Conservation (phyloP, 169 alveolate species). For the Theileria annulata region DNA sequence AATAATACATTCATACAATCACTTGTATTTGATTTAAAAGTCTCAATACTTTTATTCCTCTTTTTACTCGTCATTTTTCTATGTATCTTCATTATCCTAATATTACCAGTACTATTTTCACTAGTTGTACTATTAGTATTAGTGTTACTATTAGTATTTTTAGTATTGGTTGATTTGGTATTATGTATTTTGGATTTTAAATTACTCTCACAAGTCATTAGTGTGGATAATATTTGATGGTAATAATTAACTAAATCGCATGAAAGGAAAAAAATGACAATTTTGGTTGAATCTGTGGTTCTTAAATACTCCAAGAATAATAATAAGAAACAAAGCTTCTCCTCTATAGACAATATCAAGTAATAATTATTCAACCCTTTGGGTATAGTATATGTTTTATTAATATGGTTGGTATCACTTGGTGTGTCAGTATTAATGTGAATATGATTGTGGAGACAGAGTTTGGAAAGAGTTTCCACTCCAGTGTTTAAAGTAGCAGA, state of each 20-base stretch:
- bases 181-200: no score
- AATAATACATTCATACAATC: conserved; percentile 70
- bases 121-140: background rate
- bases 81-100: conserved; percentile 76
- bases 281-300: conserved; percentile 38
- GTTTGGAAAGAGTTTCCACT: conserved; percentile 32
- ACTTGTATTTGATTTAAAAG: background rate
- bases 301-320: conserved; percentile 29
- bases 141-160: background rate
- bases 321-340: conserved; percentile 44
- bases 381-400: conserved; percentile 41
- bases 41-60: conserved; percentile 33
- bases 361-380: conserved; percentile 50
- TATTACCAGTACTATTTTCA: background rate
- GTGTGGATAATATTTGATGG: conserved; percentile 22
- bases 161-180: background rate
- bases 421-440: conserved; percentile 35
- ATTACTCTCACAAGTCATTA: conserved; percentile 1
- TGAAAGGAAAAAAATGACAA: conserved; percentile 73
- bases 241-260: conserved; percentile 73
- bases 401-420: background rate
- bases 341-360: conserved; percentile 36
- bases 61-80: conserved; percentile 80
- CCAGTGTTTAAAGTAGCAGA: conserved; percentile 86
- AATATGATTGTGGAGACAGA: conserved; percentile 27